Evolutionary conservation across 2,329 filamentous ascomycete genomes (phyloP).

Genomic region (Macrophomina tecta): DNA sequence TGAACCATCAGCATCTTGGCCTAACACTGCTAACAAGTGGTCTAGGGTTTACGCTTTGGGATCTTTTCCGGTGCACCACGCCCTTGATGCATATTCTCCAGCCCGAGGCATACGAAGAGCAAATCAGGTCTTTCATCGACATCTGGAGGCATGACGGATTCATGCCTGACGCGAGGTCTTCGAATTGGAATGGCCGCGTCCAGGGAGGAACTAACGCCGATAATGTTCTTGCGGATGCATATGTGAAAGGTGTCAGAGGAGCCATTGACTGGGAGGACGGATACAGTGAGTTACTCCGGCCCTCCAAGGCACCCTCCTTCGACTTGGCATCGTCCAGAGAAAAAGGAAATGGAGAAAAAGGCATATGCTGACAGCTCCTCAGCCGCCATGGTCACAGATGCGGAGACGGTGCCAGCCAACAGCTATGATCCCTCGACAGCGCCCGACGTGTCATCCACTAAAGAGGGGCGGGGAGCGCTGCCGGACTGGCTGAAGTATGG

Average conservation of each 20-base stretch:
- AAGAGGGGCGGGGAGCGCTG: conserved; percentile 71
- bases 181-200: conserved; percentile 71
- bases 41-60: conserved; percentile 68
- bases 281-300: conserved; percentile 30
- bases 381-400: conserved; percentile 68
- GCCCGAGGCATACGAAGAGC: conserved; percentile 67
- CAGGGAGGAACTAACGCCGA: conserved; percentile 75
- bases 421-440: conserved; percentile 63
- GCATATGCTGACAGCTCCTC: background rate
- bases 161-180: conserved; percentile 70
- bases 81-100: conserved; percentile 70
- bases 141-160: conserved; percentile 70
- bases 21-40: background rate
- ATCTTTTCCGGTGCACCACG: conserved; percentile 68
- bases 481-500: conserved; percentile 70
- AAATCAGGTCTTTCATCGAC: conserved; percentile 71
- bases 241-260: conserved; percentile 69
- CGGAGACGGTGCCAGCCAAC: conserved; percentile 66
- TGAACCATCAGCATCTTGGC: background rate
- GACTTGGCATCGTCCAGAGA: too few species aligned
- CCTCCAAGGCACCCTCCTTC: background rate
- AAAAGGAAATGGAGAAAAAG: background rate
- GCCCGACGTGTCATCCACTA: conserved; percentile 63
- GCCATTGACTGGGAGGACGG: conserved; percentile 64
- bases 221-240: conserved; percentile 75